phyloP scores from a whole-genome alignment of 2,329 filamentous ascomycete genomes.

The Apiospora aurea region DNA sequence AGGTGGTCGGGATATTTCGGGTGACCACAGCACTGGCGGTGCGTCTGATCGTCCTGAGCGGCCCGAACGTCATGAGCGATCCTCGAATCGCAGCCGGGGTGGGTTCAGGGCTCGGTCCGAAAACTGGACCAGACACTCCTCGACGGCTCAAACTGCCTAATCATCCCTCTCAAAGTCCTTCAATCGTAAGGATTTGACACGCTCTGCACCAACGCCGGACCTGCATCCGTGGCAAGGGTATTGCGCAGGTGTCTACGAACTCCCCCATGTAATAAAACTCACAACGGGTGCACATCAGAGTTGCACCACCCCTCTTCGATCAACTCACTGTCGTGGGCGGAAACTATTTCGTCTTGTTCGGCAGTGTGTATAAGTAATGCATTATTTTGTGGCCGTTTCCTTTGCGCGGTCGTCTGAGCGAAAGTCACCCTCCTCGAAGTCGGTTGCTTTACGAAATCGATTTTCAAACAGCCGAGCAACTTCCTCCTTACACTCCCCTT shows the following conservation, averaged over 20 bases:
- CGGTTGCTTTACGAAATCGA: conserved; percentile 9
- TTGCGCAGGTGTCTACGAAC: not conserved
- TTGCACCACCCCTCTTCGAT: not conserved
- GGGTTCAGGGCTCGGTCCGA: conserved; percentile 35
- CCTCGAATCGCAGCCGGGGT: conserved; percentile 33
- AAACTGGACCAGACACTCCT: conserved; percentile 35
- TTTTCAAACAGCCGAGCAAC: not conserved
- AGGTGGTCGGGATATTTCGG: conserved; percentile 31
- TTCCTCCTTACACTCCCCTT: not conserved
- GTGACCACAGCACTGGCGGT: conserved; percentile 28
- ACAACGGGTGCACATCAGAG: not conserved
- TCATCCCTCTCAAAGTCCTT: not conserved
- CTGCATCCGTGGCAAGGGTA: not conserved
- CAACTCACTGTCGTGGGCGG: conserved; percentile 11
- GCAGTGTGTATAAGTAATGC: conserved; percentile 25
- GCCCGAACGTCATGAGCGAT: conserved; percentile 26
- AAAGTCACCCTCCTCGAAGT: conserved; percentile 15
- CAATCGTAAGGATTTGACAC: not conserved
- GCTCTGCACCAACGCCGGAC: not conserved
- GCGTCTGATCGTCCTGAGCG: conserved; percentile 28
- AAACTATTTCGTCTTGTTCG: not conserved
- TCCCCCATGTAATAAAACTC: conserved; percentile 15
- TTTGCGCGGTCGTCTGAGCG: not conserved
- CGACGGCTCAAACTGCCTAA: conserved; percentile 25
- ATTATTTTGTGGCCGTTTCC: conserved; percentile 21